Evolutionary conservation across 225 moss, liverwort and hornwort species (phyloP).

Genomic region (Bryum argenteum): DNA sequence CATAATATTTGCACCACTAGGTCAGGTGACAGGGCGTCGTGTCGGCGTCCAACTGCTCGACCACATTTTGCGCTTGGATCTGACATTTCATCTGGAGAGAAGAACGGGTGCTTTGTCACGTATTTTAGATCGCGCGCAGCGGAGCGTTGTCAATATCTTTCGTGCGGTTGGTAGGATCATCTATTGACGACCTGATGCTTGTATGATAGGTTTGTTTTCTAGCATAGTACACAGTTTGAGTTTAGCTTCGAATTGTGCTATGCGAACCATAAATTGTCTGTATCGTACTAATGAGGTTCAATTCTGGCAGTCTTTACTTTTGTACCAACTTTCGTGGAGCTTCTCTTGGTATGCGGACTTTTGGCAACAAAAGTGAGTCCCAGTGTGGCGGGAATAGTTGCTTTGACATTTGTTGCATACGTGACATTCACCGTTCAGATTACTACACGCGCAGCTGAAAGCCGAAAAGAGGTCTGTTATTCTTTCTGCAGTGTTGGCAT

Average conservation of each 20-base stretch:
- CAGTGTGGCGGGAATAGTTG: slow-evolving; percentile 71
- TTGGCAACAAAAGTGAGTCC: slow-evolving; percentile 88
- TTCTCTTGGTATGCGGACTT: slow-evolving; percentile 78
- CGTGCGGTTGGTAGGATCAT: slow-evolving; percentile 77
- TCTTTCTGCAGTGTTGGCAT: slow-evolving; percentile 26
- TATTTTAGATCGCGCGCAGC: slow-evolving; percentile 94
- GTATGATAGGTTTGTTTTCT: background rate
- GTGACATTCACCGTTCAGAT: slow-evolving; percentile 79
- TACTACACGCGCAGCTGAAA: slow-evolving; percentile 83
- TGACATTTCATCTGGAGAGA: slow-evolving; percentile 92
- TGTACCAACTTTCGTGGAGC: slow-evolving; percentile 85
- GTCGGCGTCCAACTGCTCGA: slow-evolving; percentile 92
- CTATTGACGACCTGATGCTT: slow-evolving; percentile 21
- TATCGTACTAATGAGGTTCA: slow-evolving; percentile 24
- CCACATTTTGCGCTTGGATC: slow-evolving; percentile 79
- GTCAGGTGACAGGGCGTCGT: slow-evolving; percentile 85
- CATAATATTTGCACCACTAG: slow-evolving; percentile 94
- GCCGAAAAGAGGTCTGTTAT: slow-evolving; percentile 79
- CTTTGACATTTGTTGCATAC: slow-evolving; percentile 79
- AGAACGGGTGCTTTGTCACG: slow-evolving; percentile 90
- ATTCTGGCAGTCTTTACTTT: slow-evolving; percentile 83
- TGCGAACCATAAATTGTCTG: slow-evolving; percentile 3
- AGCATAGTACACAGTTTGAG: slow-evolving; percentile 1
- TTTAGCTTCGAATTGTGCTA: slow-evolving; percentile 12
- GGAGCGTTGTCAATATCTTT: slow-evolving; percentile 91